Evolutionary conservation across 2,329 filamentous ascomycete genomes (phyloP), one percentile per base, ranked within the genome.

Genomic region (Dothistroma pini): DNA sequence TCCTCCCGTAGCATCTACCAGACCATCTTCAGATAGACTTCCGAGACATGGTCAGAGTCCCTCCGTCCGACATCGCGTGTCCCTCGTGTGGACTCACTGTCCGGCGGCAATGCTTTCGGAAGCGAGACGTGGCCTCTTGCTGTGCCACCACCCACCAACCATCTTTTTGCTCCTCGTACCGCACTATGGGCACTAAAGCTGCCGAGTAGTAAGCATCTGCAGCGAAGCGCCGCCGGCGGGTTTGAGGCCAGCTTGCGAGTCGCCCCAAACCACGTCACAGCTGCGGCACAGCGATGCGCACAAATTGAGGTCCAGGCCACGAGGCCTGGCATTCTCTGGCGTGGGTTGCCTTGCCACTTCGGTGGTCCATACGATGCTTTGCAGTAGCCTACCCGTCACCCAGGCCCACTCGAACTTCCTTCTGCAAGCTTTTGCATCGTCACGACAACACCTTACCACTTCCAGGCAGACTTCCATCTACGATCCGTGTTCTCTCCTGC

Each of bases 341-440:
- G 61, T 61, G 56, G 53, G 55, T 5, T 19, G 41, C 41, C 41
- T 44, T 61, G 54, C 49, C 47, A 19, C 53, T 48, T 55, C 31
- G 32, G 41, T 41, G 53, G 56, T 59, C 53, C 57, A 60, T 50
- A 65, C 62, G 64, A 66, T 66, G 60, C 64, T 61, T 64, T 64
- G 64, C 64, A 66, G 55, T 66, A 64, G 63, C 56, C 41, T 21
- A 14, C 16, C 32, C 22, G 21, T 57, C 53, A 54, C 59, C 58
- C 56, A 21, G 38, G 57, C 32, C 34, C 51, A 50, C 44, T 49
- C 44, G 47, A 60, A 64, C 50, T 62, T 60, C 56, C 22, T 34
- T 57, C 57, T 60, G 60, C 59, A 56, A 38, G 50, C 22, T 59
- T 47, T 29, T 48, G 31, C 34, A 51, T 49, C 41, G 56, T 55